phyloP scores from a whole-genome alignment of 1,284 basidiomycete species.

The Puccinia coronata region DNA sequence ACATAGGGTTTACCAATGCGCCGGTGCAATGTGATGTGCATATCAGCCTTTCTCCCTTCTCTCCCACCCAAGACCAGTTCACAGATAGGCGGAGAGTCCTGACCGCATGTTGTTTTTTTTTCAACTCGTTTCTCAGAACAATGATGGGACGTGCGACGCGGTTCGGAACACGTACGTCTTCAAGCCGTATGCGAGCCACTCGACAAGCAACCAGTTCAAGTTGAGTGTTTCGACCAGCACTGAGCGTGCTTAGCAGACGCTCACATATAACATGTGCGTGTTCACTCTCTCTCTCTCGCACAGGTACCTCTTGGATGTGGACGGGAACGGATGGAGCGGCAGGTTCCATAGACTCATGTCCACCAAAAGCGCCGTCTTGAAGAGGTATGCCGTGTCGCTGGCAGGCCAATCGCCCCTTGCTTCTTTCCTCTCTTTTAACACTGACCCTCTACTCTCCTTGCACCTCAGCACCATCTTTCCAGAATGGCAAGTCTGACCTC shows the following conservation, averaged over 20 bases:
- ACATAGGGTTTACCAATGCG: conserved; percentile 55
- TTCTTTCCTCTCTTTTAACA: no score
- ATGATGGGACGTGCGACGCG: conserved; percentile 59
- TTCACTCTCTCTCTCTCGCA: no score
- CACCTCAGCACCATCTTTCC: conserved; percentile 54
- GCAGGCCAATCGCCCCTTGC: no score
- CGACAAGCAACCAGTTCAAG: not conserved
- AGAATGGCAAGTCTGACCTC: conserved; percentile 56
- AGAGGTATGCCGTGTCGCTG: conserved; percentile 56
- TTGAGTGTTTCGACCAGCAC: not conserved
- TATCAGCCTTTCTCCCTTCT: not conserved
- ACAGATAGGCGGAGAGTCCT: no score
- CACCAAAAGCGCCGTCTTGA: conserved; percentile 52
- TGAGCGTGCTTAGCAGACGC: no score
- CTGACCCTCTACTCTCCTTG: conserved; percentile 53
- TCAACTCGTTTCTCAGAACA: no score
- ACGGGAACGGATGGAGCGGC: conserved; percentile 62
- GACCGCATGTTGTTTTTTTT: no score
- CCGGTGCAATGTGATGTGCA: conserved; percentile 57
- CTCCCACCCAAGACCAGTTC: no score
- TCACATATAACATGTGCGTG: no score
- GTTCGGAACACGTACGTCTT: conserved; percentile 58
- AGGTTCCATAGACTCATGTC: conserved; percentile 54
- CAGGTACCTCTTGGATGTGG: conserved; percentile 60
- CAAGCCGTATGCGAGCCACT: conserved; percentile 30